Evolutionary conservation across 306 rosid species (phyloP).

Genomic region (Herpetospermum pedunculosum): DNA sequence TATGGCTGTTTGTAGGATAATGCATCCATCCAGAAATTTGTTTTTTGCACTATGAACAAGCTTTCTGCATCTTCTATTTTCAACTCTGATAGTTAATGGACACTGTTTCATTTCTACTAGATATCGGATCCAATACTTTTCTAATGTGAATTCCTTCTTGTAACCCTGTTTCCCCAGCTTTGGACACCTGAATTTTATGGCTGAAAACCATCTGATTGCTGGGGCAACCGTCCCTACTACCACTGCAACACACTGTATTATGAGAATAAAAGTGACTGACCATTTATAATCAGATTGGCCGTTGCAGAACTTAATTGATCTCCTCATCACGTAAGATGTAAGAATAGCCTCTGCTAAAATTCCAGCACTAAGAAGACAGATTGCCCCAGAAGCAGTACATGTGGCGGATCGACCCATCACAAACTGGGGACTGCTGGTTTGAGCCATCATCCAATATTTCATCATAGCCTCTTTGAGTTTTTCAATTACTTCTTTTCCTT

Average conservation of each 20-base stretch:
- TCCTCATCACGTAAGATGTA: slow-evolving; percentile 44
- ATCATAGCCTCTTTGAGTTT: slow-evolving; percentile 26
- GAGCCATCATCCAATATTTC: slow-evolving; percentile 83
- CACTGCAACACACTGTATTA: slow-evolving; percentile 52
- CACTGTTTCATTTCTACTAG: slow-evolving; percentile 35
- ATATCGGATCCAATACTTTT: slow-evolving; percentile 51
- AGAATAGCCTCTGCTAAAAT: slow-evolving; percentile 48
- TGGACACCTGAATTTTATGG: slow-evolving; percentile 49
- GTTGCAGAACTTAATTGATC: slow-evolving; percentile 44
- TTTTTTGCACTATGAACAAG: slow-evolving; percentile 37
- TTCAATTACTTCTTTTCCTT: neutral
- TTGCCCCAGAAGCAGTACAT: slow-evolving; percentile 74
- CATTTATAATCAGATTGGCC: slow-evolving; percentile 70
- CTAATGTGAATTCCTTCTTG: slow-evolving; percentile 34
- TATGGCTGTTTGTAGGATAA: slow-evolving; percentile 40
- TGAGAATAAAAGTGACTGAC: slow-evolving; percentile 53
- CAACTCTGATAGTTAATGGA: slow-evolving; percentile 34
- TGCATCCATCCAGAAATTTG: slow-evolving; percentile 28
- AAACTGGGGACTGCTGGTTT: slow-evolving; percentile 74
- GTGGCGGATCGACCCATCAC: slow-evolving; percentile 80
- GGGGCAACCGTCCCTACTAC: slow-evolving; percentile 70
- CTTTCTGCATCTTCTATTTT: slow-evolving; percentile 29
- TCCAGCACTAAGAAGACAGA: slow-evolving; percentile 53
- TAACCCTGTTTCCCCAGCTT: slow-evolving; percentile 9
- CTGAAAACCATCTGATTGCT: slow-evolving; percentile 62